These are phyloP conservation scores for Rutstroemia sydowiana DNA, from an alignment of 2,329 filamentous ascomycete species.

Conservation along the genomic window DNA sequence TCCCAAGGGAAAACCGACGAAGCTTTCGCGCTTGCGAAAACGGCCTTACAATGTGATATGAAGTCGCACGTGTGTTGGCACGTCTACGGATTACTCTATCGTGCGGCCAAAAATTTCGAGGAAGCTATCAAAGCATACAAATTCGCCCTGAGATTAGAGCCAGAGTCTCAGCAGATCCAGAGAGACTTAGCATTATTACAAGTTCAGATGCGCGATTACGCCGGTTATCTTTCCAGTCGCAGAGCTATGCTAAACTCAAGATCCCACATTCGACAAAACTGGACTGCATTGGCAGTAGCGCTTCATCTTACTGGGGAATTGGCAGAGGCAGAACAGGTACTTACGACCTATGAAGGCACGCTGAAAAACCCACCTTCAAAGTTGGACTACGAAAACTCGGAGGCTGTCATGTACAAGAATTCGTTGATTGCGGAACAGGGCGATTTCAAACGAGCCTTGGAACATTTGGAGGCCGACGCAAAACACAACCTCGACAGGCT, in stretches of 20 bases:
- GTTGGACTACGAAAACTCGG: slow-evolving; percentile 83
- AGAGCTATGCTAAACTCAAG: slow-evolving; percentile 79
- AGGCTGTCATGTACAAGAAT: slow-evolving; percentile 93
- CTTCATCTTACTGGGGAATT: slow-evolving; percentile 86
- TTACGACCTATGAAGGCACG: slow-evolving; percentile 89
- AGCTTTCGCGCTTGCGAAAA: slow-evolving; percentile 87
- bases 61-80: slow-evolving; percentile 99
- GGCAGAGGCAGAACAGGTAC: slow-evolving; percentile 77
- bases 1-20: slow-evolving; percentile 87
- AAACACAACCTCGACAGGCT: slow-evolving; percentile 78
- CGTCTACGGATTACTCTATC: slow-evolving; percentile 91
- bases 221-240: slow-evolving; percentile 86
- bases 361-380: slow-evolving; percentile 72
- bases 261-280: slow-evolving; percentile 79
- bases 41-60: slow-evolving; percentile 92
- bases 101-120: slow-evolving; percentile 93
- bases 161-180: slow-evolving; percentile 90
- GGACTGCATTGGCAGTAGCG: slow-evolving; percentile 94
- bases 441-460: slow-evolving; percentile 72
- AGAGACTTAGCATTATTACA: slow-evolving; percentile 89
- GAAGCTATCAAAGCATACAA: slow-evolving; percentile 99
- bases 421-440: slow-evolving; percentile 85
- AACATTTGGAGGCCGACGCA: slow-evolving; percentile 72
- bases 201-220: slow-evolving; percentile 92
- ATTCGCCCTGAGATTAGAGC: slow-evolving; percentile 85